A percentile compares a stretch with the other conserved stretches of the same genome.
These are phyloP conservation scores for Nothomitra cinnamomea DNA, from an alignment of 2,329 filamentous ascomycete genomes.

Conservation along the genomic window DNA sequence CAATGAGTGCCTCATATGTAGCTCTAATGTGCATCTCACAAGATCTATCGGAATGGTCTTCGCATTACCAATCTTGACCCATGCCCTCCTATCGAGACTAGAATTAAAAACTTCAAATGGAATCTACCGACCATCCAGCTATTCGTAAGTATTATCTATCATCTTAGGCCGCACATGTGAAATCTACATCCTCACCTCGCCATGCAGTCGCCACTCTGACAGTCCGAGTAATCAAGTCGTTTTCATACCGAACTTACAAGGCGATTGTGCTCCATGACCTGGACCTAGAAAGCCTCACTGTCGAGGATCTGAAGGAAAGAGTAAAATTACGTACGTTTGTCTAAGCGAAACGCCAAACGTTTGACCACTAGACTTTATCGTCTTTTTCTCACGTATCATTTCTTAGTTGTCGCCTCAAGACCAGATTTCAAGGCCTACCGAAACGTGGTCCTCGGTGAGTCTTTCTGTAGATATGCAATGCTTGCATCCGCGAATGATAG, in stretches of 20 bases:
- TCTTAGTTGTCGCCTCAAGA: slow-evolving; percentile 5
- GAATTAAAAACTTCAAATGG: too few relatives aligned
- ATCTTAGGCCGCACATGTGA: too few relatives aligned
- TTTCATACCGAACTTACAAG: slow-evolving; percentile 15
- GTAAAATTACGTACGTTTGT: slow-evolving; percentile 10
- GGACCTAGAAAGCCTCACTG: slow-evolving; percentile 15
- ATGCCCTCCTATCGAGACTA: too few relatives aligned
- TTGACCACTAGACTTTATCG: background rate
- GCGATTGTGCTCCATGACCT: slow-evolving; percentile 15
- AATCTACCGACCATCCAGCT: too few relatives aligned
- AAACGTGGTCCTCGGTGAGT: background rate
- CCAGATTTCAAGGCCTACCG: slow-evolving; percentile 10
- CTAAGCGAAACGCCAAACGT: background rate
- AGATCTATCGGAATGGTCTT: too few relatives aligned
- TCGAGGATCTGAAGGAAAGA: slow-evolving; percentile 14
- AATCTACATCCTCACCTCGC: too few relatives aligned
- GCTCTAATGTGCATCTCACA: too few relatives aligned
- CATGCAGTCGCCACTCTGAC: slow-evolving; percentile 13
- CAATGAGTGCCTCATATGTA: too few relatives aligned
- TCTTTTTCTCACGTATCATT: background rate
- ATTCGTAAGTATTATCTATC: too few relatives aligned
- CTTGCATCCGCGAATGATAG: background rate
- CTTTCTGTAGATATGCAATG: background rate
- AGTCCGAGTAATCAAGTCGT: slow-evolving; percentile 16
- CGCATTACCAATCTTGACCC: too few relatives aligned